Evolutionary conservation across 805 yeast genomes (phyloP), one percentile per base, ranked within the genome.

Genomic region (Lipomyces orientalis): DNA sequence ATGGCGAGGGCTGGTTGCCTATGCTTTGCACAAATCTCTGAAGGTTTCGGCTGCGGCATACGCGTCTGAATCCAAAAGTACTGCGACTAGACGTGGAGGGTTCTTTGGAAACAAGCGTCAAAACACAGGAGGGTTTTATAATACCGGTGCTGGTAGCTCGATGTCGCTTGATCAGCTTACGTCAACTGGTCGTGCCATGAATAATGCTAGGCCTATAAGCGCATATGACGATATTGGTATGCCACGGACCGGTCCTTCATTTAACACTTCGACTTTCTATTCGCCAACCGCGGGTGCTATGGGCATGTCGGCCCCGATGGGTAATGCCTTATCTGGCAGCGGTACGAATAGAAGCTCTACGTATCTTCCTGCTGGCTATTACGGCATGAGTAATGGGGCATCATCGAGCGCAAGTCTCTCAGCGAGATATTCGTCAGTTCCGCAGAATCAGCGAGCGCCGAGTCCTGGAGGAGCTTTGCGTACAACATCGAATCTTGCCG

Each of bases 241-340:
- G 56, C 77, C 76, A 31, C 64, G 65, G 57, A 64, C 59, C 43
- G 65, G 62, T 16, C 71, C 70, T 12, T 62, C 68, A 8, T 64
- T 63, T 58, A 65, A 63, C 69, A 16, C 73, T 88, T 67, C 71
- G 31, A 67, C 71, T 84, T 91, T 89, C 77, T 85, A 90, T 62
- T 90, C 95, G 2, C 97, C 97, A 43, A 91, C 96, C 0, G 88
- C 88, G 19, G 72, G 81, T 79, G 72, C 77, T 81, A 70, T 70
- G 61, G 70, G 69, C 7, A 58, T 65, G 64, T 33, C 71, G 12
- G 58, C 66, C 2, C 57, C 61, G 16, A 46, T 31, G 34, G 62
- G 65, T 14, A 59, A 65, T 54, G 31, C 46, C 0, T 46, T 54
- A 8, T n/a, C 54, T 16, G 29, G 59, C 14, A 34, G 51, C 19